These are phyloP conservation scores for Jamesozyma lodderae DNA, from an alignment of 805 yeast genomes.

Conservation along the genomic window DNA sequence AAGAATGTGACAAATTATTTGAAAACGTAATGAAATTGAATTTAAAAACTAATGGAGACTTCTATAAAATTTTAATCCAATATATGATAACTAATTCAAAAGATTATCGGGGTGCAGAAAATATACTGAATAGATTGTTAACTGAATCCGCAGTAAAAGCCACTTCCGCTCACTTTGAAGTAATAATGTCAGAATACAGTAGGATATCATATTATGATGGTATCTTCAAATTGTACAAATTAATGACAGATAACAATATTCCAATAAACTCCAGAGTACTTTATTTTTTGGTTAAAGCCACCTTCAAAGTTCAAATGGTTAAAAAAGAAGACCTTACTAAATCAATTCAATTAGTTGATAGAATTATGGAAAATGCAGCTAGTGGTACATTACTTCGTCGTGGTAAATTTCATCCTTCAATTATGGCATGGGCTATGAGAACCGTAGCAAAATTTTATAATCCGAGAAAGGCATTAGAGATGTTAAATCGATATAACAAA, in stretches of 20 bases:
- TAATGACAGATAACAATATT: constrained; percentile 19
- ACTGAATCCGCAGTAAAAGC: constrained; percentile 10
- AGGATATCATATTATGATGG: constrained; percentile 20
- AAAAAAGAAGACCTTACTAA: constrained; percentile 22
- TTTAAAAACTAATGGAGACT: constrained; percentile 14
- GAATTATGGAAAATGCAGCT: constrained; percentile 23
- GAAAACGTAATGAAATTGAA: constrained; percentile 7
- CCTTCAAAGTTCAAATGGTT: constrained; percentile 24
- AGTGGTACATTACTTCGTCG: constrained; percentile 15
- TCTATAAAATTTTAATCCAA: constrained; percentile 17
- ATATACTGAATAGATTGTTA: constrained; percentile 15
- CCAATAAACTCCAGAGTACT: constrained; percentile 24
- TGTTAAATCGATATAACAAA: constrained; percentile 27
- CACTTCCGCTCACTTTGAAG: constrained; percentile 22
- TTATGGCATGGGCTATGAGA: constrained; percentile 31
- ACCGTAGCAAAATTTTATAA: constrained; percentile 24
- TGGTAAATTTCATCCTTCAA: constrained; percentile 26
- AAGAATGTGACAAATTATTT: constrained; percentile 16
- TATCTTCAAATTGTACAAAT: constrained; percentile 21
- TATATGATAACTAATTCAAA: constrained; percentile 12
- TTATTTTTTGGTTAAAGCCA: constrained; percentile 25
- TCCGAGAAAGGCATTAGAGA: constrained; percentile 27
- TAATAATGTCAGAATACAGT: constrained; percentile 27
- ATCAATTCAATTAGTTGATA: constrained; percentile 27
- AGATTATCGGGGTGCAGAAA: constrained; percentile 18